Conservation (phyloP, 2,329 filamentous ascomycete species). For the Rosellinia necatrix region DNA sequence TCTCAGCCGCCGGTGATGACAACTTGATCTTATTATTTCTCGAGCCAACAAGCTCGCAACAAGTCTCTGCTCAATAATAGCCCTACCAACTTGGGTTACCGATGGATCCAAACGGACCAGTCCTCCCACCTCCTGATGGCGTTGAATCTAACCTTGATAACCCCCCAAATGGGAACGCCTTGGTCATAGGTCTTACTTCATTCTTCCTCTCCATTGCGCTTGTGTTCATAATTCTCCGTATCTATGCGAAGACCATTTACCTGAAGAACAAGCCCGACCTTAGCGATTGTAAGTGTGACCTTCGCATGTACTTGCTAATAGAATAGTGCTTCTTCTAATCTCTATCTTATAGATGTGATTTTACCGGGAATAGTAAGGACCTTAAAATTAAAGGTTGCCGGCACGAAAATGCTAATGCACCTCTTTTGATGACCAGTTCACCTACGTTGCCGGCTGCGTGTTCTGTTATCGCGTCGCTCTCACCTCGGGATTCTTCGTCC, state of each 20-base stretch:
- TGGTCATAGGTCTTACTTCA: slow-evolving; percentile 11
- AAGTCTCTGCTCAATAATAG: too few species aligned
- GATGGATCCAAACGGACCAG: slow-evolving; percentile 9
- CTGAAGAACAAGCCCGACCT: slow-evolving; percentile 5
- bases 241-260: slow-evolving; percentile 15
- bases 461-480: slow-evolving; percentile 1
- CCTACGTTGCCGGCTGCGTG: slow-evolving; percentile 1
- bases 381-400: not conserved
- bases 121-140: slow-evolving; percentile 7
- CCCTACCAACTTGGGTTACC: not conserved
- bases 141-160: slow-evolving; percentile 15
- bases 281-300: slow-evolving; percentile 12
- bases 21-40: not conserved
- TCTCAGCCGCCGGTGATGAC: not conserved
- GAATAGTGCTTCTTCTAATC: not conserved
- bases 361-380: slow-evolving; percentile 12
- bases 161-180: slow-evolving; percentile 13
- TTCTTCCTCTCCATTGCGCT: slow-evolving; percentile 13
- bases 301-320: not conserved
- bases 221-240: slow-evolving; percentile 6
- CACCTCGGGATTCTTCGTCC: slow-evolving; percentile 7
- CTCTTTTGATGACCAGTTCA: not conserved
- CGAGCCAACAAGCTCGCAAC: not conserved
- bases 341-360: slow-evolving; percentile 6
- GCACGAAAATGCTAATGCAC: not conserved